Base-by-base conservation (phyloP, 179 eudicot species). In the Gypsophila paniculata region DNA sequence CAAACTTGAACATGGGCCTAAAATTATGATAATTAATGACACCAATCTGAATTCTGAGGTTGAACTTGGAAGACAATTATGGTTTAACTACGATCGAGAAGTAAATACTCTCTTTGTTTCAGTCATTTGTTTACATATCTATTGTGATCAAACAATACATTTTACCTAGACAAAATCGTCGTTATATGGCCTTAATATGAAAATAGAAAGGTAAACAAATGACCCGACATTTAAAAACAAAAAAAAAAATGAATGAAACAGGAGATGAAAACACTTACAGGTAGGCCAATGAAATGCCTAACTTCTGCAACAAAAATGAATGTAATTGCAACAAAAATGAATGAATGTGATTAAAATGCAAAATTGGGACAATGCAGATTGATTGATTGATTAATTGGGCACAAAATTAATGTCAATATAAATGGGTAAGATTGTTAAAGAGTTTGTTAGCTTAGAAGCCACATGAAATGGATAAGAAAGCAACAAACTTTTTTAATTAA, bases 261-360 rank as follows among this genome's bases (percentile, higher is more conserved):
- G 14, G 21, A 65, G 17, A 53, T n/a, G 18, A 21, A 68, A 13
- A 46, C 5, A 64, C 79, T 76, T 71, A 71, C 79, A 62, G 72
- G 48, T 52, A 77, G 64, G 80, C 64, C 49, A 69, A n/a, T n/a
- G n/a, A 36, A 36, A 74, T 49, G 75, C 75, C 75, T 22, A 42
- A 57, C 51, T 57, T 74, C 78, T 23, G 68, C 74, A 69, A 29
- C 26, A 34, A 58, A 48, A 48, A 57, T n/a, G n/a, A n/a, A n/a
- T n/a, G n/a, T n/a, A n/a, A n/a, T n/a, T n/a, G n/a, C n/a, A n/a
- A n/a, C n/a, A n/a, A n/a, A n/a, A n/a, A n/a, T n/a, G n/a, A n/a
- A n/a, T n/a, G n/a, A n/a, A n/a, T n/a, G n/a, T n/a, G n/a, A n/a
- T n/a, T n/a, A n/a, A n/a, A 73, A 32, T 22, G 13, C 25, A 38